These are phyloP conservation scores for Aspergillus nanangensis DNA, from an alignment of 495 filamentous ascomycete species.

Conservation along the genomic window DNA sequence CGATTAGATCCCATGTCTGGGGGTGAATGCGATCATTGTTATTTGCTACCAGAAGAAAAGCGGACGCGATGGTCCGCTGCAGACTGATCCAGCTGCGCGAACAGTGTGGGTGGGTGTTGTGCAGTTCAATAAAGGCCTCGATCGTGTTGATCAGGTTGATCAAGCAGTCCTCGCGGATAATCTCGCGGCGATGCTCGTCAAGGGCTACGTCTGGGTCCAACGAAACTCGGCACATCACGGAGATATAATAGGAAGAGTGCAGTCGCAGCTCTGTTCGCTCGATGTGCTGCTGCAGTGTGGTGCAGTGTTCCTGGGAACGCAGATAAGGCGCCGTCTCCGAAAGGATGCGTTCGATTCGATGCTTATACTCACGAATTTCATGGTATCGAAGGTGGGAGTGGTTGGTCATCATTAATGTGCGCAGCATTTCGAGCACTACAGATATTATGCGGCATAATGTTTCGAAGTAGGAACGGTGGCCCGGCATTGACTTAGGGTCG, in stretches of 20 bases:
- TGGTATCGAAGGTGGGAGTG: constrained; percentile 35
- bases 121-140: constrained; percentile 42
- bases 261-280: constrained; percentile 53
- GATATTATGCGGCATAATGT: constrained; percentile 51
- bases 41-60: constrained; percentile 41
- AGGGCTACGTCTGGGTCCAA: constrained; percentile 42
- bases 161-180: constrained; percentile 44
- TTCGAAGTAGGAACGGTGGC: constrained; percentile 49
- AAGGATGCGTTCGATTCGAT: constrained; percentile 47
- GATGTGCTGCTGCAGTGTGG: constrained; percentile 45
- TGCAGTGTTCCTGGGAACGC: constrained; percentile 43
- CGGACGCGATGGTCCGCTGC: constrained; percentile 43
- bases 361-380: constrained; percentile 47
- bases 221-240: constrained; percentile 53
- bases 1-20: constrained; percentile 34
- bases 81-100: constrained; percentile 47
- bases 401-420: constrained; percentile 40
- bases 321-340: constrained; percentile 49
- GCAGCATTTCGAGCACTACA: constrained; percentile 51
- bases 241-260: constrained; percentile 55
- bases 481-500: constrained; percentile 42
- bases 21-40: constrained; percentile 30
- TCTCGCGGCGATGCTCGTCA: constrained; percentile 24
- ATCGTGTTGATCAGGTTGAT: constrained; percentile 37
- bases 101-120: constrained; percentile 33